Conservation (phyloP, 139 green algal genomes). For the Coccomyxa sp. region DNA sequence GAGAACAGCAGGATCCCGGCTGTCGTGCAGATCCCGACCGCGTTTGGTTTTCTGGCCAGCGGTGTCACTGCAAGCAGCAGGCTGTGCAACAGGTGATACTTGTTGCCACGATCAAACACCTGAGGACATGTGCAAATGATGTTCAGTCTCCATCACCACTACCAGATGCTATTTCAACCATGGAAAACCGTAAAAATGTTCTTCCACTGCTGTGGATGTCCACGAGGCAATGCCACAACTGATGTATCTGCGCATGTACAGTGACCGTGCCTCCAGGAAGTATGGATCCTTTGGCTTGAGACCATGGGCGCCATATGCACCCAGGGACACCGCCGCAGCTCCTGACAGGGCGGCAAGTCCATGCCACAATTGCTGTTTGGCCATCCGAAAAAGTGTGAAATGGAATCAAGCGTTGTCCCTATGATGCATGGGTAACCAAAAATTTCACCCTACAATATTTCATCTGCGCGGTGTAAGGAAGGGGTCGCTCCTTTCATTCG, state of each 20-base stretch:
- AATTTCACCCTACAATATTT: too few relatives aligned
- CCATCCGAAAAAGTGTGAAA: too few relatives aligned
- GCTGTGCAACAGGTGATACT: slow-evolving; percentile 26
- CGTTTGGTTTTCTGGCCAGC: neutral
- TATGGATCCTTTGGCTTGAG: slow-evolving; percentile 19
- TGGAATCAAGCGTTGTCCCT: too few relatives aligned
- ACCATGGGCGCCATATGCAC: slow-evolving; percentile 23
- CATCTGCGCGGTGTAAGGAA: too few relatives aligned
- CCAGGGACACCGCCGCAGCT: slow-evolving; percentile 12
- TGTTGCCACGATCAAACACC: slow-evolving; percentile 21
- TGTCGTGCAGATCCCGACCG: neutral
- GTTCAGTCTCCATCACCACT: too few relatives aligned
- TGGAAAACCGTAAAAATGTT: neutral
- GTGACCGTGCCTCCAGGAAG: neutral
- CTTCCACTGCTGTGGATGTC: neutral
- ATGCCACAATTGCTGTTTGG: neutral
- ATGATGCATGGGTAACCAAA: too few relatives aligned
- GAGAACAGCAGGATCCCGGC: slow-evolving; percentile 19
- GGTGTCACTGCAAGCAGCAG: slow-evolving; percentile 17
- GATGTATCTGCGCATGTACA: neutral
- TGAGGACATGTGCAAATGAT: neutral
- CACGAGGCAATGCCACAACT: neutral
- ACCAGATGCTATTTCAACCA: neutral
- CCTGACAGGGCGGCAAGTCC: slow-evolving; percentile 9
- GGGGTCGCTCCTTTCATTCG: too few relatives aligned